Percentiles rank a stretch among this genome's conserved stretches.
These are phyloP conservation scores for Penicillium sp. DNA, from an alignment of 2,329 filamentous ascomycete species.

Conservation along the genomic window DNA sequence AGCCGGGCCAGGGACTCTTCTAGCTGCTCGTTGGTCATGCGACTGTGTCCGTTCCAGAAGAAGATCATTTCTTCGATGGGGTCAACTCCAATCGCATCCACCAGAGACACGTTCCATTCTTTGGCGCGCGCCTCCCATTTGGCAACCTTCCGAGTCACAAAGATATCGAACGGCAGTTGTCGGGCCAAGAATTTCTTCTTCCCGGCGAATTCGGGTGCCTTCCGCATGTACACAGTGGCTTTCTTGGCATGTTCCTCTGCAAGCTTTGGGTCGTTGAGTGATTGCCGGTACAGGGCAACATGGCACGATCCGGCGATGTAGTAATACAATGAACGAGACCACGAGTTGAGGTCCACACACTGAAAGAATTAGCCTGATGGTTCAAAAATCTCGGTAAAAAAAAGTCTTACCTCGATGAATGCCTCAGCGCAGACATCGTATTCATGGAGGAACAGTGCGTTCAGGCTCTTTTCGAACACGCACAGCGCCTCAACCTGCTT, in stretches of 20 bases:
- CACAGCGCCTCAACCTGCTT: conserved; percentile 84
- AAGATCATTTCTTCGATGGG: conserved; percentile 90
- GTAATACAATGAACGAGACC: conserved; percentile 86
- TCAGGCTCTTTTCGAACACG: conserved; percentile 78
- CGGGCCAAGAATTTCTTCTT: conserved; percentile 88
- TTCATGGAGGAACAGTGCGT: conserved; percentile 73
- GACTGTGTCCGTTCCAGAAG: conserved; percentile 85
- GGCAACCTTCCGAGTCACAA: conserved; percentile 75
- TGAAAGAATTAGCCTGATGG: conserved; percentile 26
- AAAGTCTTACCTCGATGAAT: conserved; percentile 59
- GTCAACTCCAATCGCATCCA: conserved; percentile 76
- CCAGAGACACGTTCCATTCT: conserved; percentile 63
- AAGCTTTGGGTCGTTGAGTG: conserved; percentile 34
- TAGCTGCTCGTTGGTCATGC: conserved; percentile 68
- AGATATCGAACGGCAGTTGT: conserved; percentile 85
- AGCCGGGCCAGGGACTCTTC: conserved; percentile 62
- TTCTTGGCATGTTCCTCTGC: conserved; percentile 59
- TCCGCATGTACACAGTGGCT: conserved; percentile 68
- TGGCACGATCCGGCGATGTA: conserved; percentile 79
- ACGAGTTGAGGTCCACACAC: conserved; percentile 79
- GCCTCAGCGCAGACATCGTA: conserved; percentile 71
- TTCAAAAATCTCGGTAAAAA: conserved; percentile 3
- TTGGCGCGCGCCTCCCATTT: conserved; percentile 84
- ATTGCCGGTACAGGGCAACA: conserved; percentile 72
- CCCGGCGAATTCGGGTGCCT: conserved; percentile 70